A percentile compares a stretch with the other conserved stretches of the same genome.
These are phyloP conservation scores for Citrus glauca DNA, from an alignment of 345 rosid species.

Conservation along the genomic window DNA sequence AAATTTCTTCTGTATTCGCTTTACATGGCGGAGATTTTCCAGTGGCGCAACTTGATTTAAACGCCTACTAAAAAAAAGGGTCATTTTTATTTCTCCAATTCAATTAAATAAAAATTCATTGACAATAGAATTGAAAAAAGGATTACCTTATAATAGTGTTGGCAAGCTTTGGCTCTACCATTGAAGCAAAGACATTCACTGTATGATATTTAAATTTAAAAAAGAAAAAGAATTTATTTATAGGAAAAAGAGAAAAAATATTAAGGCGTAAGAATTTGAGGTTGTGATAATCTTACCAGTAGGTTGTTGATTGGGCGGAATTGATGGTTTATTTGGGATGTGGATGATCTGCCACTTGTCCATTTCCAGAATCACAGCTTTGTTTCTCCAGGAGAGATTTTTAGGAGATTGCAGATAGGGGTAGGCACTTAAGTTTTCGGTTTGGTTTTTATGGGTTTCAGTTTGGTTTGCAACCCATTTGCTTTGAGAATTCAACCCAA, in stretches of 20 bases:
- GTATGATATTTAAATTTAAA: background rate
- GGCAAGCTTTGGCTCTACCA: slow-evolving; percentile 60
- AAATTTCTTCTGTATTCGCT: slow-evolving; percentile 56
- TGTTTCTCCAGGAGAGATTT: background rate
- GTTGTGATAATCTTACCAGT: slow-evolving; percentile 38
- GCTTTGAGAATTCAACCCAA: too few species aligned
- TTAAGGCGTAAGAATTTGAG: background rate
- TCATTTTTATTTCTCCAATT: background rate
- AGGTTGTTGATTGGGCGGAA: slow-evolving; percentile 52
- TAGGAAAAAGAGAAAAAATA: background rate
- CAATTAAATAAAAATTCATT: background rate
- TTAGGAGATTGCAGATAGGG: background rate
- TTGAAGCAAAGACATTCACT: slow-evolving; percentile 65
- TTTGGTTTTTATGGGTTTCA: too few species aligned
- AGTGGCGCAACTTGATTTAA: slow-evolving; percentile 62
- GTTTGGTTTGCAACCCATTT: too few species aligned
- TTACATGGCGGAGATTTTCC: slow-evolving; percentile 69
- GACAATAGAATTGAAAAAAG: background rate
- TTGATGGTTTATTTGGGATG: slow-evolving; percentile 52
- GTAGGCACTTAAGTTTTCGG: too few species aligned
- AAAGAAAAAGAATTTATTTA: too few species aligned
- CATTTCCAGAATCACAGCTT: background rate
- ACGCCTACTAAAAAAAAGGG: slow-evolving; percentile 35
- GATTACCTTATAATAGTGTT: slow-evolving; percentile 63
- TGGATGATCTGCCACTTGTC: slow-evolving; percentile 39